phyloP scores from a whole-genome alignment of 2,329 filamentous ascomycete genomes.

The Neonectria magnoliae region DNA sequence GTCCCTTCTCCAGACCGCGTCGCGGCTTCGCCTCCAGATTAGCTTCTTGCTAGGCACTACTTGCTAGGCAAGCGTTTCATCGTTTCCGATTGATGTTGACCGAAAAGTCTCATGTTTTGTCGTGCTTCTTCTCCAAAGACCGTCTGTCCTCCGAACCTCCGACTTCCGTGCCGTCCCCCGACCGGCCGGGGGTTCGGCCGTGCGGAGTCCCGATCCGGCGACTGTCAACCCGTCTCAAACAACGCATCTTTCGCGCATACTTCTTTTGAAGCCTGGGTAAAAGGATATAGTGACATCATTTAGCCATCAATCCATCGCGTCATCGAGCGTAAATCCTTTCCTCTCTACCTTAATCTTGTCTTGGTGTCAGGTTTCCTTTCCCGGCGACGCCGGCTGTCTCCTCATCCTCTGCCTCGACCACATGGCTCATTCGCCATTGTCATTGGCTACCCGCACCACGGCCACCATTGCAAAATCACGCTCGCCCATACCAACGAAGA shows the following conservation, averaged over 20 bases:
- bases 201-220: conserved; percentile 1
- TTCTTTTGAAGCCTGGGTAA: neutral
- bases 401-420: conserved; percentile 39
- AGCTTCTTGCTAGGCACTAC: neutral
- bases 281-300: conserved; percentile 5
- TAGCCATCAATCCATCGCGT: conserved; percentile 4
- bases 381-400: conserved; percentile 18
- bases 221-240: neutral
- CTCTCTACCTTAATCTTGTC: neutral
- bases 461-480: conserved; percentile 8
- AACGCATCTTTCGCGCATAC: neutral
- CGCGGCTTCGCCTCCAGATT: neutral
- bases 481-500: conserved; percentile 3
- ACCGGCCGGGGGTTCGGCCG: conserved; percentile 7
- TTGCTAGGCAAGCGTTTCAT: neutral
- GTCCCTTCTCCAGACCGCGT: neutral
- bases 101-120: neutral
- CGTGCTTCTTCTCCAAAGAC: neutral
- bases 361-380: neutral
- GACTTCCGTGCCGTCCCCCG: conserved; percentile 15
- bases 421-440: conserved; percentile 33
- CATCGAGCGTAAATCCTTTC: neutral
- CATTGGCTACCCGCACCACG: conserved; percentile 31
- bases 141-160: neutral
- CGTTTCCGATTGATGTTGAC: neutral